A percentile compares a stretch with the other conserved stretches of the same genome.
Conservation (phyloP, 2,329 filamentous ascomycete genomes). For the Stachybotrys chlorohalonatus region DNA sequence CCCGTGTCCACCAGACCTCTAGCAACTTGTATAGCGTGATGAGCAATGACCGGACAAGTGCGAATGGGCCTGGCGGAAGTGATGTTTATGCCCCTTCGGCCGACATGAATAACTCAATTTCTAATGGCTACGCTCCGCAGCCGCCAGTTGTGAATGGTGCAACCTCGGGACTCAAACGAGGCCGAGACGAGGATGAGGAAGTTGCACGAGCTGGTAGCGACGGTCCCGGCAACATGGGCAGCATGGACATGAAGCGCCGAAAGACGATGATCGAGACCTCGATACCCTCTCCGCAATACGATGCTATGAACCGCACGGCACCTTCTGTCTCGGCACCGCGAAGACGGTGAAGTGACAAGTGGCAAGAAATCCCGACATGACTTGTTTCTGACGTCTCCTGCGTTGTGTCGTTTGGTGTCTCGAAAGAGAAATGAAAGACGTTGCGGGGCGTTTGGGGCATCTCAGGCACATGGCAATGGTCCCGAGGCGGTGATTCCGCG, state of each 20-base stretch:
- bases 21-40: constrained; percentile 87
- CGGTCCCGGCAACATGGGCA: constrained; percentile 21
- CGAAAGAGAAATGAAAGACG: constrained; percentile 1
- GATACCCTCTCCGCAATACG: constrained; percentile 40
- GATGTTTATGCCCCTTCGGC: constrained; percentile 64
- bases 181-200: constrained; percentile 51
- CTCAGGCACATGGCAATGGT: neutral
- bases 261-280: constrained; percentile 63
- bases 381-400: constrained; percentile 4
- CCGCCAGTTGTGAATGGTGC: constrained; percentile 59
- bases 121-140: constrained; percentile 56
- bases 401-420: constrained; percentile 1
- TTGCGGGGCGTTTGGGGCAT: constrained; percentile 2
- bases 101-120: constrained; percentile 46
- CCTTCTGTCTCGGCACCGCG: constrained; percentile 33
- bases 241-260: constrained; percentile 64
- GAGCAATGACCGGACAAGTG: constrained; percentile 62
- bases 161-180: constrained; percentile 31
- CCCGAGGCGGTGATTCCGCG: neutral
- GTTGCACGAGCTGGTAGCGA: constrained; percentile 52
- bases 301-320: constrained; percentile 38
- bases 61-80: constrained; percentile 48
- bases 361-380: neutral
- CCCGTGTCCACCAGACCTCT: constrained; percentile 58
- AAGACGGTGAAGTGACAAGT: constrained; percentile 21